Base-by-base conservation (phyloP, 1,284 basidiomycete species). In the Pisolithus thermaeus region DNA sequence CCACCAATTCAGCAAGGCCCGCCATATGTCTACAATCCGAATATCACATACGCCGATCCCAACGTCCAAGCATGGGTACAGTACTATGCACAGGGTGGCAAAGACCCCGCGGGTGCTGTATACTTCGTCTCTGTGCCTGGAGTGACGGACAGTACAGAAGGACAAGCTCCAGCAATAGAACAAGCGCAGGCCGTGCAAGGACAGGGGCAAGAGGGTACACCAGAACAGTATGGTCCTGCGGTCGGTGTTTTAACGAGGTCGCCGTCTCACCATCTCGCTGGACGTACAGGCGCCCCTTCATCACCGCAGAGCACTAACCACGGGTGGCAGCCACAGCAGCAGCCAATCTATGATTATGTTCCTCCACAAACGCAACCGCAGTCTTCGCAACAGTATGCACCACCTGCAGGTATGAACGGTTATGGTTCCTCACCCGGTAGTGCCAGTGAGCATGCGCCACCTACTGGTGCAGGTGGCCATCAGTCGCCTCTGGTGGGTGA, bases 41-140 rank as follows among this genome's bases (percentile, higher is more conserved):
- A 73, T 38, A 70, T 70, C 28, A 79, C 77, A 16, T 90, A 90
- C 58, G 64, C 78, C 4, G 87, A 90, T 60, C 76, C 80, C 36
- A 87, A 87, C 57, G 86, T 82, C 7, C 85, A 89, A 59, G 84
- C 84, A 0, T 90, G 87, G 88, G 88, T 87, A 4, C 77, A 81
- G 57, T 91, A 90, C 64, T 90, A 90, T 60, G 80, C 81, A 0
- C 79, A 84, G 52, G 87, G 87, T 25, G 87, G 87, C 3, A 79
- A 68, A 37, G 87, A 89, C 56, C 66, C 73, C 0, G 79, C 83
- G 2, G 87, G 87, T 7, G 72, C 81, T 9, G 83, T 90, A 35
- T 90, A 90, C 67, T 90, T 90, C 60, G 65, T 84, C 49, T 81
- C 79, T 3, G 79, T 90, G 2, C 87, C 87, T 7, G 86, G 86